Conservation (phyloP, 345 rosid genomes). For the Arabidopsis arenosa region DNA sequence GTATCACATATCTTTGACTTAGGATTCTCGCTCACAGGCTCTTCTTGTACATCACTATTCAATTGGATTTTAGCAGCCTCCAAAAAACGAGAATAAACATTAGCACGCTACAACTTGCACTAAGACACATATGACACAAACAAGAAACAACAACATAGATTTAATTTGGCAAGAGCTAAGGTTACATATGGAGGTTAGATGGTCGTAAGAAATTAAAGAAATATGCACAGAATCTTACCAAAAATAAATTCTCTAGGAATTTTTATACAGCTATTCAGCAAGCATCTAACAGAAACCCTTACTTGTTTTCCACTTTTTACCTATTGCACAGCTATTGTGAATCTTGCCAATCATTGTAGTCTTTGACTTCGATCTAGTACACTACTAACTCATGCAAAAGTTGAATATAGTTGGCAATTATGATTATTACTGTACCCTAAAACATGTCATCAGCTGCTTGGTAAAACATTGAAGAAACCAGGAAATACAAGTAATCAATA, state of each 20-base stretch:
- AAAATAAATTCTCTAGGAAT: not conserved
- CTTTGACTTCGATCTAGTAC: conserved; percentile 30
- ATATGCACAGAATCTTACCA: not conserved
- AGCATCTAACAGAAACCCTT: conserved; percentile 27
- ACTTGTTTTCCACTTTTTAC: not conserved
- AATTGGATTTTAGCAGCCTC: conserved; percentile 78
- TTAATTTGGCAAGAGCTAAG: conserved; percentile 27
- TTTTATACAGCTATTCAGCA: conserved; percentile 13
- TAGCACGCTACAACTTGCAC: conserved; percentile 31
- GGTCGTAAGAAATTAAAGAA: conserved; percentile 20
- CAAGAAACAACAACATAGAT: conserved; percentile 27
- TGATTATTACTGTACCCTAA: conserved; percentile 22
- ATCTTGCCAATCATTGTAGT: conserved; percentile 32
- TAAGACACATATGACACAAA: conserved; percentile 13
- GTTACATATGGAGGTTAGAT: conserved; percentile 16
- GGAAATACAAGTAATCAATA: conserved; percentile 25
- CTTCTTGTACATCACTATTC: conserved; percentile 60
- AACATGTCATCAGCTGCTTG: conserved; percentile 31
- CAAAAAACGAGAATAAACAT: conserved; percentile 35
- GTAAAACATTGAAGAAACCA: conserved; percentile 28
- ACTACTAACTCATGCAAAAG: conserved; percentile 25
- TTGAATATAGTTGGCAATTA: conserved; percentile 20
- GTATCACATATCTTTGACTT: conserved; percentile 56
- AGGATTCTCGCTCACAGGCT: conserved; percentile 60
- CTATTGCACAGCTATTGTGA: conserved; percentile 24